Evolutionary conservation across 306 rosid species (phyloP).

Genomic region (Dalbergia oliveri): DNA sequence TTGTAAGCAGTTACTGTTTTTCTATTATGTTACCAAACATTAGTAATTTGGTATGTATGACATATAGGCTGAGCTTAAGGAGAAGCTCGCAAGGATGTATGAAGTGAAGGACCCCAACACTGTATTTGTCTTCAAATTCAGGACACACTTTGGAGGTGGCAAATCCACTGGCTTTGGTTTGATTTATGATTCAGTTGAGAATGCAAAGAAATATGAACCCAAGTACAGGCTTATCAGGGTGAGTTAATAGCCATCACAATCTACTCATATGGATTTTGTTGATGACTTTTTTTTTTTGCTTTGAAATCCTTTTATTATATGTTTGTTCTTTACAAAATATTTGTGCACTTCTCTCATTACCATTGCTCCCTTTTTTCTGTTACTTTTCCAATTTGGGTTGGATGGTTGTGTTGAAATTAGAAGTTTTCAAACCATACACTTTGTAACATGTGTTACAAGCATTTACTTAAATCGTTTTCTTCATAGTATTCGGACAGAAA

Average conservation of each 20-base stretch:
- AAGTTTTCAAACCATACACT: background rate
- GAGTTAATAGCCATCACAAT: constrained; percentile 9
- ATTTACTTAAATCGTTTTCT: background rate
- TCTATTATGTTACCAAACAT: no score
- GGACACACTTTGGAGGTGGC: constrained; percentile 97
- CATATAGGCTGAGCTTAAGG: constrained; percentile 87
- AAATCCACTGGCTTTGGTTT: constrained; percentile 94
- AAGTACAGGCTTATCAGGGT: constrained; percentile 97
- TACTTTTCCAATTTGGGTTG: background rate
- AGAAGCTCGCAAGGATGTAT: constrained; percentile 76
- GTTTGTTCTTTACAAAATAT: background rate
- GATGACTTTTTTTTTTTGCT: background rate
- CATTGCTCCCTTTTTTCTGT: background rate
- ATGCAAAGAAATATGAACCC: constrained; percentile 92
- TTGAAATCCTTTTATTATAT: background rate
- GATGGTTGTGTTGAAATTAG: background rate
- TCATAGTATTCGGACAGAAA: background rate
- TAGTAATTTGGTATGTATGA: background rate
- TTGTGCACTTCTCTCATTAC: background rate
- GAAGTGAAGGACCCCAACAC: constrained; percentile 86
- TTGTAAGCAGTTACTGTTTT: background rate
- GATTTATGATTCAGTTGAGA: constrained; percentile 90
- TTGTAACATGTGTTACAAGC: background rate
- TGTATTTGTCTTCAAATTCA: constrained; percentile 87
- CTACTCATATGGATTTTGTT: background rate